Conservation (phyloP, 768 basidiomycete species). For the Suillus subalutaceus region DNA sequence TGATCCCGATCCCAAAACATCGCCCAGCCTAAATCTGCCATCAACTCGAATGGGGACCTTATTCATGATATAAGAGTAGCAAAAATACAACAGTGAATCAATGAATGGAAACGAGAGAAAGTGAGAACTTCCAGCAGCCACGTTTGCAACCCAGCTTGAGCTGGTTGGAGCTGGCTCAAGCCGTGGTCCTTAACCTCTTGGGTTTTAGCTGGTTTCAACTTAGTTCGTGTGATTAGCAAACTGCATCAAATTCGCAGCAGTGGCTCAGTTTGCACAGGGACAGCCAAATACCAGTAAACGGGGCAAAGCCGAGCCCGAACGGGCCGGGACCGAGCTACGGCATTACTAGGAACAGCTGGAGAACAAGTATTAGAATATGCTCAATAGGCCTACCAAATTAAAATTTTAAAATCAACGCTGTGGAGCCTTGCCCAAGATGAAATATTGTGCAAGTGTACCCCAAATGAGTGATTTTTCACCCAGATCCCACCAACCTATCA, state of each 20-base stretch:
- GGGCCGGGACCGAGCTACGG: neutral
- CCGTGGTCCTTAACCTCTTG: neutral
- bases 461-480: too few species aligned
- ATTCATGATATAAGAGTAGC: neutral
- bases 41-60: neutral
- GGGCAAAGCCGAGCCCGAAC: neutral
- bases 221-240: neutral
- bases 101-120: neutral
- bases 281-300: neutral
- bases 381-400: too few species aligned
- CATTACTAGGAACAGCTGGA: neutral
- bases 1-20: neutral
- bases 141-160: neutral
- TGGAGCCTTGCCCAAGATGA: too few species aligned
- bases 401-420: too few species aligned
- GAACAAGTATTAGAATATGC: too few species aligned
- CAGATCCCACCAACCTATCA: too few species aligned
- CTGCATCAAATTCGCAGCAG: neutral
- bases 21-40: neutral
- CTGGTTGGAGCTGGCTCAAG: neutral
- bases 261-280: neutral
- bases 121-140: neutral
- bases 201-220: neutral
- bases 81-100: neutral
- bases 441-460: too few species aligned